phyloP scores from a whole-genome alignment of 208 protist species.

The Trypanosoma grayi region DNA sequence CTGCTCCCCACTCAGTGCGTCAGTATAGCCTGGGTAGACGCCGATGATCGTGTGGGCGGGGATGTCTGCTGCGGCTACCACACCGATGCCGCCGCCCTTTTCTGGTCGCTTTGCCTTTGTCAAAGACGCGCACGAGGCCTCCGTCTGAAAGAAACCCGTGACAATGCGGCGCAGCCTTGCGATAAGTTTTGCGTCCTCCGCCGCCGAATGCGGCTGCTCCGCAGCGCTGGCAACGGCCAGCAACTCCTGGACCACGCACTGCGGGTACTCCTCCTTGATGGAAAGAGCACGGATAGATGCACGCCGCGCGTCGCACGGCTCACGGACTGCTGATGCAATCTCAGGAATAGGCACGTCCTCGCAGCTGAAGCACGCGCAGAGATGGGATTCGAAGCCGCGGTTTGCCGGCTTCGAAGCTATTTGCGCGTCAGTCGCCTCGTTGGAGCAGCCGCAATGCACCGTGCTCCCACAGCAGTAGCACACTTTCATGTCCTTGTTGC shows the following conservation, averaged over 20 bases:
- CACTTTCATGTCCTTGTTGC: conserved; percentile 64
- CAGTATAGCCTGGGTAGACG: conserved; percentile 79
- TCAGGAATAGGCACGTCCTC: conserved; percentile 19
- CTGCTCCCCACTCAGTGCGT: conserved; percentile 72
- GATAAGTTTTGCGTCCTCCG: conserved; percentile 29
- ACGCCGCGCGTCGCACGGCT: conserved; percentile 41
- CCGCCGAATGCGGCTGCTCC: conserved; percentile 3
- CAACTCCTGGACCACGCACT: conserved; percentile 8
- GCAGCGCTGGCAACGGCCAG: background rate
- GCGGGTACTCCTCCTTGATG: conserved; percentile 52
- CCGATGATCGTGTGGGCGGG: conserved; percentile 74
- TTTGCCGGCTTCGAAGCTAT: conserved; percentile 71
- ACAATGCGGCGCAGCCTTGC: conserved; percentile 25
- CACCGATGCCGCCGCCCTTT: conserved; percentile 64
- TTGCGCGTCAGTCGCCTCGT: conserved; percentile 35
- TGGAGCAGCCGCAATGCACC: conserved; percentile 60
- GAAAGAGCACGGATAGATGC: conserved; percentile 41
- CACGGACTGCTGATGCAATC: background rate
- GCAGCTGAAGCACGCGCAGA: conserved; percentile 64
- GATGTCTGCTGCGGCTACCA: conserved; percentile 60
- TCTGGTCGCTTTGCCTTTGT: conserved; percentile 33
- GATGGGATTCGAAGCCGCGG: conserved; percentile 29
- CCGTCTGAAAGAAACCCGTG: conserved; percentile 56
- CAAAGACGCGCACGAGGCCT: conserved; percentile 38
- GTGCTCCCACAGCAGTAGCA: conserved; percentile 76